phyloP scores from a whole-genome alignment of 768 basidiomycete species.

The Mycena venus region DNA sequence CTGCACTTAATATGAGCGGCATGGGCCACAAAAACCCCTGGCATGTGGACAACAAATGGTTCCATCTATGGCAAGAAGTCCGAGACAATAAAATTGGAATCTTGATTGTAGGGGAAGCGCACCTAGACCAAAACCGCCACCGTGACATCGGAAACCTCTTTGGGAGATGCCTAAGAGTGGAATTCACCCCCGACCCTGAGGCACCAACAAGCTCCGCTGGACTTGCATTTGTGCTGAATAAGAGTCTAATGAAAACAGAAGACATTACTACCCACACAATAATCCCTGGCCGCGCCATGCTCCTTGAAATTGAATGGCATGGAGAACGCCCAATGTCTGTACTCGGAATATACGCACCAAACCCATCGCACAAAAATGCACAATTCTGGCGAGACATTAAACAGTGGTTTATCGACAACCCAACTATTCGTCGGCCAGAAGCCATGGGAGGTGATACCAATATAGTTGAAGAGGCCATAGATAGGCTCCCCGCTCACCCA shows the following conservation, averaged over 20 bases:
- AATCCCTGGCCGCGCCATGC: neutral
- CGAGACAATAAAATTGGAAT: constrained; percentile 7
- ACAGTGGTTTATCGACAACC: constrained; percentile 11
- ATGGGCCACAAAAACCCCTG: constrained; percentile 1
- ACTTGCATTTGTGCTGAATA: constrained; percentile 13
- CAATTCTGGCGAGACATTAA: constrained; percentile 45
- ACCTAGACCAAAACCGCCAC: constrained; percentile 7
- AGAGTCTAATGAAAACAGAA: neutral
- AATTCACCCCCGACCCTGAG: neutral
- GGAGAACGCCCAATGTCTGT: constrained; percentile 35
- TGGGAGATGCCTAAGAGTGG: neutral
- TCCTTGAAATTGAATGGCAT: neutral
- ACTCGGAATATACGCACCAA: constrained; percentile 54
- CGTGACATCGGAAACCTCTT: neutral
- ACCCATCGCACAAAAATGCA: constrained; percentile 38
- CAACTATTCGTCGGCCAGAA: constrained; percentile 39
- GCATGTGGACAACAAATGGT: constrained; percentile 27
- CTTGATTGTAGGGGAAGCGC: constrained; percentile 22
- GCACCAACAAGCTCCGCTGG: neutral
- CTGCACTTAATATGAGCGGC: constrained; percentile 17
- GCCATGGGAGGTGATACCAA: constrained; percentile 59
- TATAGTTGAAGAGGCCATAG: constrained; percentile 52
- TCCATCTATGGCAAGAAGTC: constrained; percentile 10
- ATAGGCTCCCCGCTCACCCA: constrained; percentile 43
- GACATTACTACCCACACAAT: neutral